Base-by-base conservation (phyloP, 2,329 filamentous ascomycete species). In the Colletotrichum echinochloae region DNA sequence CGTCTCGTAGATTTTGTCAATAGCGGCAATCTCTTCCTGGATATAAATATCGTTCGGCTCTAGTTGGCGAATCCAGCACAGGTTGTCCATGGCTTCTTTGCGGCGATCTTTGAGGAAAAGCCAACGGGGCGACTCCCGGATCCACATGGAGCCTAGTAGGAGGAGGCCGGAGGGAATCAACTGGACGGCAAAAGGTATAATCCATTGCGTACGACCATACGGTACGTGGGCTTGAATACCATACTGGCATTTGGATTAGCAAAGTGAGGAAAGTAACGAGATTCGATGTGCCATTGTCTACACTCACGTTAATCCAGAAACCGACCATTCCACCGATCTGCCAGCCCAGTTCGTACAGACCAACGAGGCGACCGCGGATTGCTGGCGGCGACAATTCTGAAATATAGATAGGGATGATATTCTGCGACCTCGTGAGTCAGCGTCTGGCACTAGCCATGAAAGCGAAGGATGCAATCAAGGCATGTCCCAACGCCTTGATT, bases 91-190 rank as follows among this genome's bases (percentile, higher is more conserved):
- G 3, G 86, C 87, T 73, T 88, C 76, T 54, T 87, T 82, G 70
- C 86, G 84, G 20, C 83, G 81, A 28, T 85, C 86, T 49, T 87
- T 83, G 18, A 82, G 82, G 73, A 89, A 87, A 11, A 90, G 82
- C 88, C 89, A 91, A 56, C 88, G 83, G 2, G 89, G 89, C 1
- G 86, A 88, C 72, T 90, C 88, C 1, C 81, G 82, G 28, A 88
- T 82, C 77, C 83, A 84, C 33, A 86, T 72, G 5, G 82, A 79
- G 14, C 84, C 84, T 14, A 84, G 74, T 55, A 88, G 81, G 28
- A 89, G 81, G 2, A 88, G 74, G 16, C 86, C 85, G 2, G 83
- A 82, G n/a, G 87, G 84, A 37, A 89, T 85, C 14, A 89, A 80
- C 72, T 89, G 87, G 16, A 89, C 76, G 26, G 82, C 85, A 18